Evolutionary conservation across 108 stramenopile genomes (phyloP).

Genomic region (Pseudonitzschia pungens): DNA sequence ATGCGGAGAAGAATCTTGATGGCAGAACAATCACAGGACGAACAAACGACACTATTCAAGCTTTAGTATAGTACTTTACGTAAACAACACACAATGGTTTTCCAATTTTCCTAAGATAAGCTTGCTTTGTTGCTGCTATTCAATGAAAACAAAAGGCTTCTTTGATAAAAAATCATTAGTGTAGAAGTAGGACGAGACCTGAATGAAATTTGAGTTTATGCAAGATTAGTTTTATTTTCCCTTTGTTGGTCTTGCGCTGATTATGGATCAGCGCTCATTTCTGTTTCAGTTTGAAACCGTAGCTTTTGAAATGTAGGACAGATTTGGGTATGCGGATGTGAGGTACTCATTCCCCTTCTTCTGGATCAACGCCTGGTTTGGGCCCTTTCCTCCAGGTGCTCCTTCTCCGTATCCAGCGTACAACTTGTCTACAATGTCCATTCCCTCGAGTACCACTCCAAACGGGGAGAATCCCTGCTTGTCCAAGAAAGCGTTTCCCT

Average conservation of each 20-base stretch:
- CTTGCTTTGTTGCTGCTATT: too few species aligned
- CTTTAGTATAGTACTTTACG: too few species aligned
- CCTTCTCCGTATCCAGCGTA: conserved; percentile 93
- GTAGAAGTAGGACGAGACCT: too few species aligned
- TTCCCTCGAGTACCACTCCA: conserved; percentile 86
- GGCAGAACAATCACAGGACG: too few species aligned
- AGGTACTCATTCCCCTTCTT: conserved; percentile 76
- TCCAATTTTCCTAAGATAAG: too few species aligned
- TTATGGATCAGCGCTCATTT: background rate
- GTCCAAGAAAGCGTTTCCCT: conserved; percentile 85
- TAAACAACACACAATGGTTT: too few species aligned
- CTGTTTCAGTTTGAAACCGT: conserved; percentile 29
- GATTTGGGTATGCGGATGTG: conserved; percentile 67
- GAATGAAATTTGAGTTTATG: too few species aligned
- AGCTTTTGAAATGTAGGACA: conserved; percentile 75
- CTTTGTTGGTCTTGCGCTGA: background rate
- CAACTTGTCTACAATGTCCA: conserved; percentile 85
- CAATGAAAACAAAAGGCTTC: too few species aligned
- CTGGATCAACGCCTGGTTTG: conserved; percentile 82
- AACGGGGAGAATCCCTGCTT: conserved; percentile 92
- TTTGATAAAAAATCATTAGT: too few species aligned
- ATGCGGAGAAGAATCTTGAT: too few species aligned
- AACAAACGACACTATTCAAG: too few species aligned
- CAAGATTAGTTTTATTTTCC: background rate
- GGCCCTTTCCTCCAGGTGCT: conserved; percentile 75